Base-by-base conservation (phyloP, 108 stramenopile species). In the Skeletonema potamos region DNA sequence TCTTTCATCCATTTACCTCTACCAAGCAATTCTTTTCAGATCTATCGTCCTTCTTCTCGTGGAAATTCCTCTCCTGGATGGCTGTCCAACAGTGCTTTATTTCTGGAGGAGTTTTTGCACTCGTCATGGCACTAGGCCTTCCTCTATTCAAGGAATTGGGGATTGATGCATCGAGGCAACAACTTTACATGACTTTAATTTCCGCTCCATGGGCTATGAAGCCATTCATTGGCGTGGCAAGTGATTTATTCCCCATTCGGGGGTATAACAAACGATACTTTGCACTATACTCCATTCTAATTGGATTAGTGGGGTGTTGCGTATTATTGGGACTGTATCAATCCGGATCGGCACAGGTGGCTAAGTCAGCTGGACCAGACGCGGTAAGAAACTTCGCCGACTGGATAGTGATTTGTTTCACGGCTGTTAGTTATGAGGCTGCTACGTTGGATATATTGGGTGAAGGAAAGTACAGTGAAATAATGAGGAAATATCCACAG, bases 251-350 rank as follows among this genome's bases (percentile, higher is more conserved):
- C 62, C 76, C 76, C 15, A 82, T 82, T 46, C n/a, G 30, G 24
- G 81, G 81, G 0, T 82, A 77, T 51, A 77, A 82, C 34, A 82
- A 82, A 54, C 46, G 76, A 39, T 82, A 77, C 32, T 62, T 82
- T 6, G 76, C 72, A 5, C 15, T 77, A 0, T 82, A 51, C 27
- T 77, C 81, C 17, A 66, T 82, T 46, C 24, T 82, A 1, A 56
- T 73, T 54, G 81, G 81, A 2, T 54, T 79, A 43, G 29, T 68
- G 22, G 81, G 75, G 6, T 66, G 71, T 41, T 32, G 36, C 17
- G 44, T 77, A 6, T 39, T 82, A 4, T 24, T 72, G 5, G 70
- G 70, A 17, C 4, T 73, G 6, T 77, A 67, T 51, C 70, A 77
- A 6, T 60, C 65, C 1, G 64, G 48, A 13, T 44, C 71, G 0